Evolutionary conservation across 495 filamentous ascomycete genomes (phyloP).

Genomic region (Aspergillus nidulans): DNA sequence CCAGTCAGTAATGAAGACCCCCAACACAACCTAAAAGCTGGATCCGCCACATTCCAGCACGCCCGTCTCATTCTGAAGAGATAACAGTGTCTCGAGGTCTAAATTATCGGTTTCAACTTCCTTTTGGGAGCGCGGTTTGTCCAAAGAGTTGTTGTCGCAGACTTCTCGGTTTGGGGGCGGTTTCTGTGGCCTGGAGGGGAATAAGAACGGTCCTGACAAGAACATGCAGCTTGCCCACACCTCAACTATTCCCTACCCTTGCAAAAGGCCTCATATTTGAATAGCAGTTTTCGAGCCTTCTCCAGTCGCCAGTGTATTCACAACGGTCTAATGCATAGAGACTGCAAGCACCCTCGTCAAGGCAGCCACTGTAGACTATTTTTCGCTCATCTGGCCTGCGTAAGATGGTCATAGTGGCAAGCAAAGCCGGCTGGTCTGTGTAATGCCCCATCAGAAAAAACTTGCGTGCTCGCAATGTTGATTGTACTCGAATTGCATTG

Average conservation of each 20-base stretch:
- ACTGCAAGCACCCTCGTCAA: background rate
- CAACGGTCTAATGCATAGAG: background rate
- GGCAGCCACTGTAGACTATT: background rate
- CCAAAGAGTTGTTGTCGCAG: background rate
- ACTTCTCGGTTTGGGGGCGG: background rate
- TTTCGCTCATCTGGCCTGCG: background rate
- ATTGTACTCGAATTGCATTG: too few relatives aligned
- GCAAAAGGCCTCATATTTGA: background rate
- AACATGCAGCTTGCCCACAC: background rate
- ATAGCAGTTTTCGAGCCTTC: background rate
- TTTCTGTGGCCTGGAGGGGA: background rate
- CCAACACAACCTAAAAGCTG: background rate
- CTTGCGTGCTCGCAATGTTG: too few relatives aligned
- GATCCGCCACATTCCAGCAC: background rate
- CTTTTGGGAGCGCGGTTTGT: background rate
- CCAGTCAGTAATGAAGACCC: background rate
- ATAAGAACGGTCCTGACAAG: background rate
- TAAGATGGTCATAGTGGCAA: background rate
- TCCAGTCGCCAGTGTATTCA: background rate
- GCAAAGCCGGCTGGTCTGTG: too few relatives aligned
- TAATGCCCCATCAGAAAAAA: too few relatives aligned
- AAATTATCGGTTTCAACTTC: background rate
- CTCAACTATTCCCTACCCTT: background rate
- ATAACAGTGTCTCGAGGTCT: background rate
- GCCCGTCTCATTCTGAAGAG: background rate